These are phyloP conservation scores for Sanguinoderma infundibulare DNA, from an alignment of 1,284 basidiomycete species.

Conservation along the genomic window DNA sequence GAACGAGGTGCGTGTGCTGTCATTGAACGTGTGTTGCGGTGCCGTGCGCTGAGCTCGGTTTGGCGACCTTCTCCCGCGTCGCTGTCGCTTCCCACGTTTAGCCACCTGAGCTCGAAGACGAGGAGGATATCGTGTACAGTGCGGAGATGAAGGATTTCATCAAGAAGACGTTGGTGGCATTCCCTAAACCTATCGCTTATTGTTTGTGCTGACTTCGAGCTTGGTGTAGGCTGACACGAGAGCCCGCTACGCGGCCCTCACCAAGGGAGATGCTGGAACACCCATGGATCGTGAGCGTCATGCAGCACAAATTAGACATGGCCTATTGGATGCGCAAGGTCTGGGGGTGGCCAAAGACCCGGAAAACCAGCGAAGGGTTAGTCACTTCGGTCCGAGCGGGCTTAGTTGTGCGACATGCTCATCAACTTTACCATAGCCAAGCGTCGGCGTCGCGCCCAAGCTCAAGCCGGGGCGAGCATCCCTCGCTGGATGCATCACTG, in stretches of 20 bases:
- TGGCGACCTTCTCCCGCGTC: conserved; percentile 23
- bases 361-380: conserved; percentile 44
- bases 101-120: conserved; percentile 82
- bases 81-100: conserved; percentile 41
- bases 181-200: conserved; percentile 6
- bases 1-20: conserved; percentile 58
- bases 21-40: conserved; percentile 9
- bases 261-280: conserved; percentile 88
- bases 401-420: background rate
- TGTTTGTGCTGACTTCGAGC: background rate
- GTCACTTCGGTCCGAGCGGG: background rate
- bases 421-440: background rate
- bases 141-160: conserved; percentile 94
- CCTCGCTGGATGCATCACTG: conserved; percentile 33
- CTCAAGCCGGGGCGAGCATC: conserved; percentile 43
- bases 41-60: conserved; percentile 15
- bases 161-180: conserved; percentile 74
- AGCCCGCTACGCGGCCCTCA: conserved; percentile 66
- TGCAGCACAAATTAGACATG: conserved; percentile 88
- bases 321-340: conserved; percentile 90
- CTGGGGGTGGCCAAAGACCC: conserved; percentile 78
- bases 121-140: conserved; percentile 78
- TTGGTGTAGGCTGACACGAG: conserved; percentile 37
- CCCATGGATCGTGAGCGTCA: conserved; percentile 83
- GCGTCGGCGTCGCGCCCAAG: conserved; percentile 41